Conservation (phyloP, 2,329 filamentous ascomycete genomes). For the Diplodia mutila region DNA sequence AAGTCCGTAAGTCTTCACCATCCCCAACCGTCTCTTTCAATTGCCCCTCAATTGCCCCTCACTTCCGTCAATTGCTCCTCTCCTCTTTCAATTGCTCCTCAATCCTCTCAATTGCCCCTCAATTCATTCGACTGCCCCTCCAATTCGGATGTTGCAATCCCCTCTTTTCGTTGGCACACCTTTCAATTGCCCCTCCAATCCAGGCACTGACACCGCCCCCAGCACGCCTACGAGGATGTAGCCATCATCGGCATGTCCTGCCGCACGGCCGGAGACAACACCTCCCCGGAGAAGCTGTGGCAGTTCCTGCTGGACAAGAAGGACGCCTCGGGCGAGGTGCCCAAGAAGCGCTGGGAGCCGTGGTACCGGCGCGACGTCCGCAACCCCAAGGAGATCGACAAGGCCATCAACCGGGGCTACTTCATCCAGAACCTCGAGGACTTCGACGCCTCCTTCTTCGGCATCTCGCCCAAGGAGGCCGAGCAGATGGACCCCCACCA, state of each 20-base stretch:
- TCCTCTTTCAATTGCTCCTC: background rate
- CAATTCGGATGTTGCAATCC: too few species aligned
- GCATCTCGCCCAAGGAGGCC: constrained; percentile 30
- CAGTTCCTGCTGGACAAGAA: constrained; percentile 36
- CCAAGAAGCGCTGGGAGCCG: constrained; percentile 39
- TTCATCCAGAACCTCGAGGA: constrained; percentile 35
- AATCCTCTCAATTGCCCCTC: background rate
- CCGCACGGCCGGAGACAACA: constrained; percentile 37
- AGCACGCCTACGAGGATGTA: constrained; percentile 30
- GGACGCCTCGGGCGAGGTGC: constrained; percentile 37
- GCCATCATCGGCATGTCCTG: constrained; percentile 43
- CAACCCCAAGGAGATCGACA: constrained; percentile 31
- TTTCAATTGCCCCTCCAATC: background rate
- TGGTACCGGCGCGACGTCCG: constrained; percentile 35
- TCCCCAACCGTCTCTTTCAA: too few species aligned
- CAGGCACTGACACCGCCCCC: background rate
- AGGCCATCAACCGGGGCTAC: constrained; percentile 35
- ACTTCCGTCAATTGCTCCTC: too few species aligned
- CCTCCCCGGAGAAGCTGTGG: constrained; percentile 41
- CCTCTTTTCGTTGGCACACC: too few species aligned
- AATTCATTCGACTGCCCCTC: too few species aligned
- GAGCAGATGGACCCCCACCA: constrained; percentile 31
- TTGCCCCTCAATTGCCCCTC: background rate
- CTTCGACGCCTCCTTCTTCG: constrained; percentile 37
- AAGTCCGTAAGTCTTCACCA: background rate